Conservation (phyloP, 2,329 filamentous ascomycete genomes). For the Plectosphaerella cucumerina region DNA sequence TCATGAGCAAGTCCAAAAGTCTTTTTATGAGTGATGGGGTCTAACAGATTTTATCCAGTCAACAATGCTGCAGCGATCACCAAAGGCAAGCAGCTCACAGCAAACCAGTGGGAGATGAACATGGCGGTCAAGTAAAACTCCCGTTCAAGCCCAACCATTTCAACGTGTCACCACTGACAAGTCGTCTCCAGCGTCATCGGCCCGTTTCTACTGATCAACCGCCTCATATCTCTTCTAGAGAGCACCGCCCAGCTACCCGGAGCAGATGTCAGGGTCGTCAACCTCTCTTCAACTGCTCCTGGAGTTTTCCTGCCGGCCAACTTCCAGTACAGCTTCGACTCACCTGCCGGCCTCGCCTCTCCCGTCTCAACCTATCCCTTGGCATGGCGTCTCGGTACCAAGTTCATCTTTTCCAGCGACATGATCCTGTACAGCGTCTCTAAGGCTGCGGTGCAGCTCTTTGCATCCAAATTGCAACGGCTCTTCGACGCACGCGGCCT, state of each 20-base stretch:
- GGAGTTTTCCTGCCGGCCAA: conserved; percentile 8
- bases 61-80: conserved; percentile 15
- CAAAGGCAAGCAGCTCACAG: conserved; percentile 1
- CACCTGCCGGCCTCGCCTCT: conserved; percentile 3
- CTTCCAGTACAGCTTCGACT: conserved; percentile 14
- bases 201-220: conserved; percentile 17
- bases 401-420: conserved; percentile 12
- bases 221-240: conserved; percentile 20
- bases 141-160: not conserved
- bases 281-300: conserved; percentile 11
- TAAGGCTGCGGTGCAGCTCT: conserved; percentile 15
- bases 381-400: conserved; percentile 6
- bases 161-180: not conserved
- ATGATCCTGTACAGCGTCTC: conserved; percentile 17
- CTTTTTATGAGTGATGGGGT: too few relatives aligned
- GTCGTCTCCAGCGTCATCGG: conserved; percentile 16
- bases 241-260: conserved; percentile 6
- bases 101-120: conserved; percentile 14
- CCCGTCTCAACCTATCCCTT: conserved; percentile 8
- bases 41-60: conserved; percentile 10
- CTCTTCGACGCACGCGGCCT: conserved; percentile 7
- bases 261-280: conserved; percentile 19
- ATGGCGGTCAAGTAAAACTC: conserved; percentile 16
- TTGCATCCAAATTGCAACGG: conserved; percentile 13
- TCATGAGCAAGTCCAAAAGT: conserved; percentile 16